phyloP scores from a whole-genome alignment of 257 asterid species.

The Pogostemon cablin region DNA sequence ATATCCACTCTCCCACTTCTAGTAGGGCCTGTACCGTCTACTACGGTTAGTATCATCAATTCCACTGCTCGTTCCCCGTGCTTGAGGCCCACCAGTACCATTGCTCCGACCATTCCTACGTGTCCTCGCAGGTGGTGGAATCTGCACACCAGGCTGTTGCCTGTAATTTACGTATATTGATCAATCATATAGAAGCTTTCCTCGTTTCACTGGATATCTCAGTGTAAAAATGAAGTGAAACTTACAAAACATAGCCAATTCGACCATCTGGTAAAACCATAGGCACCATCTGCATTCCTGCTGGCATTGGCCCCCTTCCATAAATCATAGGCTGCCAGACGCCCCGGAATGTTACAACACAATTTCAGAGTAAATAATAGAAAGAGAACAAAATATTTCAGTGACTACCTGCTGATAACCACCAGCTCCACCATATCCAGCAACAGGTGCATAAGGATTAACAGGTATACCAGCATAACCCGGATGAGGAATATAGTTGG shows the following conservation, averaged over 20 bases:
- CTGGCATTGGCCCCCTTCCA: constrained; percentile 95
- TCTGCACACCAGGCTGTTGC: constrained; percentile 92
- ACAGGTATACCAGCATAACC: constrained; percentile 81
- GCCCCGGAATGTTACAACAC: constrained; percentile 11
- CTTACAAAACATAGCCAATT: constrained; percentile 97
- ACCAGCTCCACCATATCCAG: constrained; percentile 74
- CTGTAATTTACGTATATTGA: constrained; percentile 44
- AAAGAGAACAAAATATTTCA: neutral
- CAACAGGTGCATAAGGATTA: constrained; percentile 70
- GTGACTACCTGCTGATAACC: constrained; percentile 82
- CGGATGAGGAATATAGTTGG: constrained; percentile 77
- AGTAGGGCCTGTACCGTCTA: constrained; percentile 86
- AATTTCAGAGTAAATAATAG: constrained; percentile 4
- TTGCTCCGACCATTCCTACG: constrained; percentile 76
- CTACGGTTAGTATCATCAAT: constrained; percentile 59
- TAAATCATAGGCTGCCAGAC: constrained; percentile 84
- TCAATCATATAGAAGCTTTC: constrained; percentile 6
- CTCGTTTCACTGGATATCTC: neutral
- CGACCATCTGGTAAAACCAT: constrained; percentile 98
- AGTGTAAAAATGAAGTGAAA: constrained; percentile 27
- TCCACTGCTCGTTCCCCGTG: constrained; percentile 55
- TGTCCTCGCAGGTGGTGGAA: constrained; percentile 69
- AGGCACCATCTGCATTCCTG: constrained; percentile 99
- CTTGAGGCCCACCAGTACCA: constrained; percentile 59
- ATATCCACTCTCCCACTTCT: constrained; percentile 26